Conservation (phyloP, 2,329 filamentous ascomycete species). For the Diaporthe citri region DNA sequence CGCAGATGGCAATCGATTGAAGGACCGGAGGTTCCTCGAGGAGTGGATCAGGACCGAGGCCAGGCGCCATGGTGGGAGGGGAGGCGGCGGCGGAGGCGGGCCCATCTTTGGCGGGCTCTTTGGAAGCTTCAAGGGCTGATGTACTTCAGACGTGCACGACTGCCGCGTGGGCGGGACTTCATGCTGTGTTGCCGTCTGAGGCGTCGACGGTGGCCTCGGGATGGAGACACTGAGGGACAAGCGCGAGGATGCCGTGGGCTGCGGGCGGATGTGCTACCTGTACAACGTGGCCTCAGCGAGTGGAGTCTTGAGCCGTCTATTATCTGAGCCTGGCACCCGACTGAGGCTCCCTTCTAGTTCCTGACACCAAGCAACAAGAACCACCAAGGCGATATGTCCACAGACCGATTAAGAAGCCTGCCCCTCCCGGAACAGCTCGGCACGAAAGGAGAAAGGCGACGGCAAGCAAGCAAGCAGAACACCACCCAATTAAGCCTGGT, state of each 20-base stretch:
- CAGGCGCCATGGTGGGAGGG: constrained; percentile 41
- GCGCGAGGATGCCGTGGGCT: background rate
- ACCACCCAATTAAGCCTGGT: constrained; percentile 57
- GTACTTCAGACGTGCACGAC: background rate
- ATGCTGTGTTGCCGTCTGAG: background rate
- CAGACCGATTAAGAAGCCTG: constrained; percentile 1
- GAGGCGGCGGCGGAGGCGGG: constrained; percentile 30
- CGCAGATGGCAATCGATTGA: constrained; percentile 60
- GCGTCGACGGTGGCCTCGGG: background rate
- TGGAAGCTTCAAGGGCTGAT: constrained; percentile 44
- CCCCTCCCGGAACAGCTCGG: background rate
- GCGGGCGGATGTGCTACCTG: background rate
- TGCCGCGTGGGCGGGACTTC: background rate
- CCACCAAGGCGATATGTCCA: constrained; percentile 6
- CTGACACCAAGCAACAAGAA: constrained; percentile 6
- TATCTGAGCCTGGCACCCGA: constrained; percentile 1
- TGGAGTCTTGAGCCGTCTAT: constrained; percentile 18
- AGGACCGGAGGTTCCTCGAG: constrained; percentile 38
- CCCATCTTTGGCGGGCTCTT: constrained; percentile 48
- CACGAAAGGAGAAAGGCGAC: background rate
- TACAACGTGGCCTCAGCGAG: background rate
- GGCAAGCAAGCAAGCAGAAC: background rate
- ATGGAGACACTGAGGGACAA: background rate
- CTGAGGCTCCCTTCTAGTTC: constrained; percentile 6
- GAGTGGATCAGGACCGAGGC: constrained; percentile 40